Conservation (phyloP, 2,329 filamentous ascomycete genomes). For the Colletotrichum chlorophyti region DNA sequence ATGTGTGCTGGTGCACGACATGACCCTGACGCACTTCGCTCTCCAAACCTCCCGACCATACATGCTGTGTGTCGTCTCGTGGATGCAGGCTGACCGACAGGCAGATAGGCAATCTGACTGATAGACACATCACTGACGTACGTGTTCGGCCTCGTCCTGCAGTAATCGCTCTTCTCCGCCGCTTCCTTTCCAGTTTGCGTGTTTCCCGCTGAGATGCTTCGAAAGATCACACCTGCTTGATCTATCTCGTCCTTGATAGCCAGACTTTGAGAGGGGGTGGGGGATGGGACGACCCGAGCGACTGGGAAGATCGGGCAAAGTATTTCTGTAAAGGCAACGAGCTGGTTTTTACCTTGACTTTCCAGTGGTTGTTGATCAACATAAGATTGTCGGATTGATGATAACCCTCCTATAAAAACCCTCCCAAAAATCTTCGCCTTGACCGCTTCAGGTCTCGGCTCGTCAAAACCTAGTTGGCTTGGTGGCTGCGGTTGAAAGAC, state of each 20-base stretch:
- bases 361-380: neutral
- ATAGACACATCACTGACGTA: conserved; percentile 22
- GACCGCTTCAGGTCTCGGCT: conserved; percentile 26
- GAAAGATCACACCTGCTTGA: too few relatives aligned
- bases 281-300: conserved; percentile 6
- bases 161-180: neutral
- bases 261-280: too few relatives aligned
- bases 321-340: conserved; percentile 8
- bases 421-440: conserved; percentile 24
- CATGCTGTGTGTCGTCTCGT: conserved; percentile 4
- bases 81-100: conserved; percentile 18
- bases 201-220: neutral
- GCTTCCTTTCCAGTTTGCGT: neutral
- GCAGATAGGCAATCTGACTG: too few relatives aligned
- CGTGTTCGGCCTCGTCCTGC: conserved; percentile 17
- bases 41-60: neutral
- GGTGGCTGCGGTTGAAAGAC: conserved; percentile 11
- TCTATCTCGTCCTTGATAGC: too few relatives aligned
- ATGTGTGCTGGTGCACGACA: conserved; percentile 26
- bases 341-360: neutral
- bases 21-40: conserved; percentile 15
- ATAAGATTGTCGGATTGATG: neutral
- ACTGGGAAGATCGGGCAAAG: neutral
- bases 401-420: neutral
- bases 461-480: conserved; percentile 15